phyloP scores from a whole-genome alignment of 208 protist species.

The Naegleria gruberi region DNA sequence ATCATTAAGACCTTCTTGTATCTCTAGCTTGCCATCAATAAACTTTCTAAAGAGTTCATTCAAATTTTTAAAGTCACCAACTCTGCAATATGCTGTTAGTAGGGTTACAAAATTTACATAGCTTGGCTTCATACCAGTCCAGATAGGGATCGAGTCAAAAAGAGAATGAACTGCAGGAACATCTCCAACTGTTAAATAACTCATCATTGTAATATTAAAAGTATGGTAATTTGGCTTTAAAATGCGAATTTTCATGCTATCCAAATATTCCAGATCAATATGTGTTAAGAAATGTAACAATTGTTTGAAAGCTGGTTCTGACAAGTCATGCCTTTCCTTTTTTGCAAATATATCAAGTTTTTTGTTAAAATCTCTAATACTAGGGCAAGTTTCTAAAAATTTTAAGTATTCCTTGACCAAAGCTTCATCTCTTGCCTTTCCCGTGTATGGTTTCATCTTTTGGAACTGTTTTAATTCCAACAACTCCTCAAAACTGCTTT shows the following conservation, averaged over 20 bases:
- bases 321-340: background rate
- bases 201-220: background rate
- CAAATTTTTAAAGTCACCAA: background rate
- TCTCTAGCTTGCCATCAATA: background rate
- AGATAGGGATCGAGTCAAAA: background rate
- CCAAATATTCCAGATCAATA: background rate
- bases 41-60: background rate
- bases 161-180: background rate
- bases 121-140: background rate
- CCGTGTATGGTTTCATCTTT: background rate
- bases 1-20: background rate
- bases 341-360: background rate
- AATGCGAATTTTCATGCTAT: background rate
- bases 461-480: background rate
- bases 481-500: no score
- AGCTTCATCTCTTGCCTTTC: background rate
- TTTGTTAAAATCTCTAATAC: background rate
- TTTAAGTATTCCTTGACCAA: background rate
- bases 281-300: background rate
- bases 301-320: background rate
- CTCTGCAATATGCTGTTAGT: background rate
- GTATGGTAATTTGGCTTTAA: background rate
- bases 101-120: background rate
- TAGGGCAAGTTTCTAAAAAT: background rate
- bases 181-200: background rate